Base-by-base conservation (phyloP, 2,329 filamentous ascomycete species). In the Nemania serpens region DNA sequence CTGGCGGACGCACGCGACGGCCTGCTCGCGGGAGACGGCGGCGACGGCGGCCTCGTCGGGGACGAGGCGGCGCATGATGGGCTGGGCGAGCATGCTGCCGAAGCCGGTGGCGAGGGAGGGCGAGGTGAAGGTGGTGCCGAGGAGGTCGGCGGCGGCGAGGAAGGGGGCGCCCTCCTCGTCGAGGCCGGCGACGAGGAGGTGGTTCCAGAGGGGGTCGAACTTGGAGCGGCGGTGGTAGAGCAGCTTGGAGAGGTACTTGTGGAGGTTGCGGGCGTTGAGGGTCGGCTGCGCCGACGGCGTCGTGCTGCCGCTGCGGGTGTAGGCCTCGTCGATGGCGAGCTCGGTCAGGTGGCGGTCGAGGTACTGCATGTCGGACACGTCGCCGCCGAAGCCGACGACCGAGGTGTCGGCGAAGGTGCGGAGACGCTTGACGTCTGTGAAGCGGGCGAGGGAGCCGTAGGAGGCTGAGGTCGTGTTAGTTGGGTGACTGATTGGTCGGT, bases 301-400 rank as follows among this genome's bases (percentile, higher is more conserved):
- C n/a, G 36, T 51, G 45, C 15, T 45, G 11, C 39, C 47, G 46
- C 39, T 46, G 46, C 22, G 37, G 12, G 56, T 84, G 82, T 99
- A 98, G 75, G 92, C 90, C 82, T 98, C 93, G 76, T 90, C 85
- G 77, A 96, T 92, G 75, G 91, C 88, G 71, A 98, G 89, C 65
- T 91, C 90, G 73, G 85, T 89, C 70, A 99, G 89, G 73, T 97
- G 87, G 70, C 95, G 89, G 85, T 97, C 91, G 69, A 99, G 88
- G 82, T 96, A 96, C 82, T 99, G 95, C 95, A 99, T 98, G 82
- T 99, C 95, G 67, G 91, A 96, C 71, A 99, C 89, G 81, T 99
- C 95, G 76, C 95, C 95, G 76, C 93, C 92, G 80, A 98, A 96
- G 72, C 95, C 95, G 73, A 99, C 84, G 62, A 98, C 86, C 33